Base-by-base conservation (phyloP, 2,329 filamentous ascomycete genomes). In the Emericellopsis atlantica region DNA sequence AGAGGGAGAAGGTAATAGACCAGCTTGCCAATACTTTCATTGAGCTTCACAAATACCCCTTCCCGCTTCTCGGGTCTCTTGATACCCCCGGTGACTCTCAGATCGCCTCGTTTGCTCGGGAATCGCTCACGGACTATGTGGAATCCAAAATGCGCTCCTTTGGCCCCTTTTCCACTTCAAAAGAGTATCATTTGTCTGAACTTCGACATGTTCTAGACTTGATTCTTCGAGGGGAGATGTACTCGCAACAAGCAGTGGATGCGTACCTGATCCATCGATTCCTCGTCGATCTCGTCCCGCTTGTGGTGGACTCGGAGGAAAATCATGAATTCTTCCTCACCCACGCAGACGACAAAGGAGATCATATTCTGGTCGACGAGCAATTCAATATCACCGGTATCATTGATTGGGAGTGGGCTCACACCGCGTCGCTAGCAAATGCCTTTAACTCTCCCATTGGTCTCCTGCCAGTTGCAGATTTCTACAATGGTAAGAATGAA, bases 281-380 rank as follows among this genome's bases (percentile, higher is more conserved):
- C 49, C 61, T 67, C 32, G 39, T 64, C n/a, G 59, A 68, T 36
- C 45, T 56, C 7, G 43, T 57, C n/a, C 54, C 53, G n/a, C 39
- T 18, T 9, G 44, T 58, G 6, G 36, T 49, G 22, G 44, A 52
- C 40, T 37, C 44, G 10, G 40, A 45, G 37, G 46, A 55, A 18
- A 50, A 55, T 24, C 45, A 51, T 4, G 51, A 48, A 21, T 71
- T 61, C 49, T 70, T 62, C 42, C 49, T 72, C 8, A 70, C 66
- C 45, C 50, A 56, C 34, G 46, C 46, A 39, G 54, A 54, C 42
- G 66, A 71, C 45, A 72, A 70, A 47, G 66, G 63, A 3, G 65
- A 70, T 40, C 65, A 71, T 37, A 59, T 72, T 12, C 52, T 72
- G 1, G 60, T 64, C 2, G 61, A 72, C 43, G 55, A 66, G 4